A percentile compares a stretch with the other conserved stretches of the same genome.
phyloP scores from a whole-genome alignment of 495 filamentous ascomycete genomes.

The Rhypophila decipiens region DNA sequence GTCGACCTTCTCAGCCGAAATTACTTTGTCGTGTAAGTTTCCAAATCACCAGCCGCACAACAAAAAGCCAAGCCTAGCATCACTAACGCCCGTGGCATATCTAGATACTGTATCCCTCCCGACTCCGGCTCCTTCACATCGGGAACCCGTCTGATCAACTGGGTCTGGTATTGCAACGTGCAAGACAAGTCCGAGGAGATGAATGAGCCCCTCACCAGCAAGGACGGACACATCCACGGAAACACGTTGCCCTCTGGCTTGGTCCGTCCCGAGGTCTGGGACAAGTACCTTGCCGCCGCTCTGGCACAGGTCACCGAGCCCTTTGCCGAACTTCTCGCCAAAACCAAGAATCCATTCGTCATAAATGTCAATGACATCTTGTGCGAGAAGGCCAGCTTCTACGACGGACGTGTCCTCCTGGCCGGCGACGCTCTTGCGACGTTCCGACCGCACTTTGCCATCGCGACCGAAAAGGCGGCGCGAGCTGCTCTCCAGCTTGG shows the following conservation, averaged over 20 bases:
- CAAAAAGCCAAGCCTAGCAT: neutral
- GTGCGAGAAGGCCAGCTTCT: conserved; percentile 24
- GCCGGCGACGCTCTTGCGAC: conserved; percentile 46
- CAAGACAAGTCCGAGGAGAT: conserved; percentile 31
- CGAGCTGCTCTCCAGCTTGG: conserved; percentile 29
- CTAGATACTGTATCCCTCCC: conserved; percentile 43
- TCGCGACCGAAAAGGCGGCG: conserved; percentile 40
- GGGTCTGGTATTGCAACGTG: conserved; percentile 46
- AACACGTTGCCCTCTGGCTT: conserved; percentile 41
- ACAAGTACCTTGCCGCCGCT: conserved; percentile 21
- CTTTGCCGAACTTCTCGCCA: conserved; percentile 37
- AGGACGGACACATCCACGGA: conserved; percentile 26
- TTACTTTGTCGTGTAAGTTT: conserved; percentile 17
- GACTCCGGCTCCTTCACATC: conserved; percentile 31
- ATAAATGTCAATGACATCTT: conserved; percentile 44
- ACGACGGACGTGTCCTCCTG: conserved; percentile 37
- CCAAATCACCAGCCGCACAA: neutral
- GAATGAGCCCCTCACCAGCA: conserved; percentile 41
- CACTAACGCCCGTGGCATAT: no score
- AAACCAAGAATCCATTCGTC: conserved; percentile 39
- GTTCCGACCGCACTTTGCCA: conserved; percentile 44
- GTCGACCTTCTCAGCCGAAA: conserved; percentile 2
- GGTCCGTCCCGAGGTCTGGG: conserved; percentile 32
- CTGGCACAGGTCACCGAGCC: conserved; percentile 27
- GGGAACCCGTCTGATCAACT: conserved; percentile 40